Base-by-base conservation (phyloP, 306 rosid genomes). In the Glycine tomentella region DNA sequence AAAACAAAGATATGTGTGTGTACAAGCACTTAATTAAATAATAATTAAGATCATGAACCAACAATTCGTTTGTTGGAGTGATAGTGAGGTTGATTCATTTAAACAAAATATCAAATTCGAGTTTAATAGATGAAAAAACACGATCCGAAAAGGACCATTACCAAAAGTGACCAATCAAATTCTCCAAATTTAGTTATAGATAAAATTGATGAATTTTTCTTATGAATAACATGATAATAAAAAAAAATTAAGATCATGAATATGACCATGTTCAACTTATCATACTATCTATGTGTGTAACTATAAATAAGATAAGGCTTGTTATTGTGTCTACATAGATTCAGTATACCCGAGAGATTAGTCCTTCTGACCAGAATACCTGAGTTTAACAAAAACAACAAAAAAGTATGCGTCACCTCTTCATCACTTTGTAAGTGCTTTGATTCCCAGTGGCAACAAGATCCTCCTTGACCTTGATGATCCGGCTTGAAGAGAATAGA, bases 401-500 rank as follows among this genome's bases (percentile, higher is more conserved):
- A 7, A 15, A 55, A 38, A 8, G 66, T 56, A 45, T 34, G 8
- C 1, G 0, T 63, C 57, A 89, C 92, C 89, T 82, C 73, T 45
- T 82, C 73, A 5, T 70, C 45, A 74, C 63, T 82, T 86, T 77
- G 90, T 48, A 79, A 73, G 9, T 44, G 82, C 7, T 85, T 87
- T 42, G 83, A 70, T 77, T 77, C 88, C 62, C 13, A 17, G 12
- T 45, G 69, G 73, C 33, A 59, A 79, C 38, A 64, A 79, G 80
- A 80, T 34, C 55, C 58, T 81, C 50, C 53, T 81, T 83, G 92
- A 83, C 57, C 80, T 68, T 86, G 89, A 64, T 78, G 89, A 64
- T 78, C 73, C 6, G 69, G 85, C 74, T 50, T 79, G 40, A 79
- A 72, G 85, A 82, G 73, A 46, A 61, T 4, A 51, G 89, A 86